Evolutionary conservation across 192 early-diverging fungal species (phyloP).

Genomic region (Phlyctochytrium bullatum): DNA sequence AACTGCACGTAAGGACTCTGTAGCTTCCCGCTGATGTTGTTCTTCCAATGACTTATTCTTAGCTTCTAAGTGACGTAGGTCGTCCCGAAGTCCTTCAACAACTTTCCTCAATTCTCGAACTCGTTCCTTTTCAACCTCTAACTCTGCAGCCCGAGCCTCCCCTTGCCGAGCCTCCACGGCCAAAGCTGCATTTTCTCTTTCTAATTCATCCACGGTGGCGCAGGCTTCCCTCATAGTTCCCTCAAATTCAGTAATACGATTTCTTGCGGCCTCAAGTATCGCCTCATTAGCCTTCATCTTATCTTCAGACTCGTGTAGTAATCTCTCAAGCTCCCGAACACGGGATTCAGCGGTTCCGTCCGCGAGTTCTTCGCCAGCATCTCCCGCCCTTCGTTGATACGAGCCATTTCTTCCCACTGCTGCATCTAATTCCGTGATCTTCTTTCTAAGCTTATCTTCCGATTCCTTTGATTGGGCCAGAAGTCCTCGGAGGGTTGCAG

Average conservation of each 20-base stretch:
- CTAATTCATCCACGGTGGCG: slow-evolving; percentile 28
- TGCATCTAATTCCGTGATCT: slow-evolving; percentile 4
- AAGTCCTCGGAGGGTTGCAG: neutral
- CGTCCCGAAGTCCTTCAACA: neutral
- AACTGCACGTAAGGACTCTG: neutral
- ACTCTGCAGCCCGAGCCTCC: slow-evolving; percentile 1
- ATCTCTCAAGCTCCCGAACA: slow-evolving; percentile 3
- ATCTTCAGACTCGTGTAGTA: slow-evolving; percentile 5
- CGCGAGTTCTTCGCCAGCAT: neutral
- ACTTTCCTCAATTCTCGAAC: neutral
- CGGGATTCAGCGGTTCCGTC: neutral
- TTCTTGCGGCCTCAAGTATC: slow-evolving; percentile 21
- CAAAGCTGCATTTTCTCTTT: slow-evolving; percentile 20
- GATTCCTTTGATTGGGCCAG: neutral
- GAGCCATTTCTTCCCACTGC: neutral
- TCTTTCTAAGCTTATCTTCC: slow-evolving; percentile 5
- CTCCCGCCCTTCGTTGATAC: neutral
- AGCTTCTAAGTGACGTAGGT: neutral
- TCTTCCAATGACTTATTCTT: neutral
- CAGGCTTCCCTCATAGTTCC: slow-evolving; percentile 28
- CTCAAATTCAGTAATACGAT: slow-evolving; percentile 29
- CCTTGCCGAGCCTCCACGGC: neutral
- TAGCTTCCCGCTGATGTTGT: neutral
- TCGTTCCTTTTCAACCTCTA: neutral
- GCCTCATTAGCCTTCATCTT: slow-evolving; percentile 8